Evolutionary conservation across 306 rosid genomes (phyloP), one percentile per base, ranked within the genome.

Genomic region (Mimosa pudica): DNA sequence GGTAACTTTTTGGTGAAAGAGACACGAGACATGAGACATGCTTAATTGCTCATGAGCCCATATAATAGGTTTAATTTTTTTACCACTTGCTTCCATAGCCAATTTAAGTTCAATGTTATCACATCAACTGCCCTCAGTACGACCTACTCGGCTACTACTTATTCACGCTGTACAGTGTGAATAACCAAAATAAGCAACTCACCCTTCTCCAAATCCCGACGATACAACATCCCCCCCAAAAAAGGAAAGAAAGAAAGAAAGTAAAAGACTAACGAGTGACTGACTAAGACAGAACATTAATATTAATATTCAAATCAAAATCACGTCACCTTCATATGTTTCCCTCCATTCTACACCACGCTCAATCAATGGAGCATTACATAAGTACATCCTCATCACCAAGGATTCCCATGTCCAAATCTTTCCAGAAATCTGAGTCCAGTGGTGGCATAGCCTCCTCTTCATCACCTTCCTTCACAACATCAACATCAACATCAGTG

Each of bases 321-420:
- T 8, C 7, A 38, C 73, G n/a, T 74, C 46, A 67, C 58, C 65
- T 13, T 75, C 1, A 11, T 81, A 0, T 24, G 18, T 63, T 36
- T 55, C 46, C 76, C 82, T 1, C 12, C 41, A 33, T 35, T 30
- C 41, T 57, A 67, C 16, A 81, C 77, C 82, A 77, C 63, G 20
- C 14, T 4, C 76, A 79, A 62, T 79, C 0, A 62, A 62, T 10
- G 81, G 71, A 89, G n/a, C 42, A 63, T 69, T 24, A 24, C 30
- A 24, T 24, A 24, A 24, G 30, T 10, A 72, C 81, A 1, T 84
- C 69, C 78, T 84, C 91, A 60, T 32, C 68, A 11, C 72, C 82
- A 48, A 83, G 80, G 79, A 90, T 74, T 5, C 82, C 85, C 63
- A 85, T 48, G 12, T 81, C 86, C 41, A 78, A 80, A 70, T 71